Base-by-base conservation (phyloP, 441 rosid genomes). In the Bruguiera hainesii region DNA sequence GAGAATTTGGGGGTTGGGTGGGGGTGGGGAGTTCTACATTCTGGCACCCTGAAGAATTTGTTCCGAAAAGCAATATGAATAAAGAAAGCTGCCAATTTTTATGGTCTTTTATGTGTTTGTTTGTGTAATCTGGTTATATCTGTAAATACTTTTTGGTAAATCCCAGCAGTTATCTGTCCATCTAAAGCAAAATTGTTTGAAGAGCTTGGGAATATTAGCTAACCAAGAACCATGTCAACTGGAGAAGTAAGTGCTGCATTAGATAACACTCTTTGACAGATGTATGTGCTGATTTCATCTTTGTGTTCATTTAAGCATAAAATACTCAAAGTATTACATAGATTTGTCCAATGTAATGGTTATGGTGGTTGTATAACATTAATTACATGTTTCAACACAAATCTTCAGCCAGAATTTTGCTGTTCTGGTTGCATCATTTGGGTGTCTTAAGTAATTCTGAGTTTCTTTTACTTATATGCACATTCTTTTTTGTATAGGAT, bases 401-500 rank as follows among this genome's bases (percentile, higher is more conserved):
- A 66, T 64, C 9, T 68, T 58, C 50, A 3, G 39, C 50, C 9
- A 20, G 51, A 7, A 61, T 52, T 8, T 26, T 2, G 50, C 5
- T 23, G 25, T 8, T 46, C 39, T 20, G 7, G 15, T 35, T 19
- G 30, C 30, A 33, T 53, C 33, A 2, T 48, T 70, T 6, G 16
- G 56, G 25, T 67, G 18, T n/a, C 30, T 11, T 42, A 13, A 42
- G 5, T 2, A 2, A 7, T 42, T 49, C 42, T n/a, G 11, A 15
- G 51, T 51, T n/a, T 21, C 23, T 26, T 55, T 55, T 23, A 11
- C 21, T 21, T 30, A 29, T 49, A 30, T 30, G 31, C 25, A 10
- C n/a, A 7, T 9, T 6, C 28, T 51, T 48, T 67, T 67, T 30
- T 42, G 60, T 56, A 26, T 75, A 96, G 97, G 98, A 96, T 64